A percentile compares a stretch with the other conserved stretches of the same genome.
phyloP scores from a whole-genome alignment of 306 rosid genomes.

The Ammopiptanthus mongolicus region DNA sequence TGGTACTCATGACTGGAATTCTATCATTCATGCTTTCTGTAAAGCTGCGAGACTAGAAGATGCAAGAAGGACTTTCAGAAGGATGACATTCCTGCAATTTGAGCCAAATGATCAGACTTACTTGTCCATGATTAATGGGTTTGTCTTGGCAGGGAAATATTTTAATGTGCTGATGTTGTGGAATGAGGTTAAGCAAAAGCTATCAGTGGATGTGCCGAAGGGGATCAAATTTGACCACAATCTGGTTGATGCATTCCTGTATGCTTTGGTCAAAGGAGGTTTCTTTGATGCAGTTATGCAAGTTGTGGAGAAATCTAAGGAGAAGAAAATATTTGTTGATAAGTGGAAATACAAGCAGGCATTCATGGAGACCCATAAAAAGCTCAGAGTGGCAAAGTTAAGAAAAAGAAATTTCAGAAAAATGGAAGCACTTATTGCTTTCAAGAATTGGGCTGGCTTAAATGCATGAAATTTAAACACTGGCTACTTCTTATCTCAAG shows the following conservation, averaged over 20 bases:
- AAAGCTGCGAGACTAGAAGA: conserved; percentile 88
- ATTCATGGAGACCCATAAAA: conserved; percentile 91
- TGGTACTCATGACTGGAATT: conserved; percentile 95
- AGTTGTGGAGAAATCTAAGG: conserved; percentile 83
- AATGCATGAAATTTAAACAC: conserved; percentile 39
- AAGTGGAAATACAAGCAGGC: conserved; percentile 99
- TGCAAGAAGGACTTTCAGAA: conserved; percentile 89
- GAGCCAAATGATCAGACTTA: conserved; percentile 89
- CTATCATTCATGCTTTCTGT: conserved; percentile 90
- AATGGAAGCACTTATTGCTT: conserved; percentile 85
- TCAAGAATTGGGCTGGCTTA: conserved; percentile 97
- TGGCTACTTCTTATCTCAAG: not conserved
- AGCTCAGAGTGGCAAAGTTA: conserved; percentile 70
- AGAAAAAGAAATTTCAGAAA: conserved; percentile 69
- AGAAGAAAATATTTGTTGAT: conserved; percentile 84
- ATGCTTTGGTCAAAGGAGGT: conserved; percentile 95
- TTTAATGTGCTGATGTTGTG: conserved; percentile 82
- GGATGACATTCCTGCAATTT: conserved; percentile 82
- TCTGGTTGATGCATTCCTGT: conserved; percentile 84
- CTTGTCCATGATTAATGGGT: conserved; percentile 77
- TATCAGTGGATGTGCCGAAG: conserved; percentile 51
- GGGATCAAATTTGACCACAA: conserved; percentile 62
- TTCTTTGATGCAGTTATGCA: conserved; percentile 95
- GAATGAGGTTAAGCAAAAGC: conserved; percentile 79
- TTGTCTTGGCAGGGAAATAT: conserved; percentile 70